phyloP scores from a whole-genome alignment of 345 rosid genomes.

The Noccaea bulbosa region DNA sequence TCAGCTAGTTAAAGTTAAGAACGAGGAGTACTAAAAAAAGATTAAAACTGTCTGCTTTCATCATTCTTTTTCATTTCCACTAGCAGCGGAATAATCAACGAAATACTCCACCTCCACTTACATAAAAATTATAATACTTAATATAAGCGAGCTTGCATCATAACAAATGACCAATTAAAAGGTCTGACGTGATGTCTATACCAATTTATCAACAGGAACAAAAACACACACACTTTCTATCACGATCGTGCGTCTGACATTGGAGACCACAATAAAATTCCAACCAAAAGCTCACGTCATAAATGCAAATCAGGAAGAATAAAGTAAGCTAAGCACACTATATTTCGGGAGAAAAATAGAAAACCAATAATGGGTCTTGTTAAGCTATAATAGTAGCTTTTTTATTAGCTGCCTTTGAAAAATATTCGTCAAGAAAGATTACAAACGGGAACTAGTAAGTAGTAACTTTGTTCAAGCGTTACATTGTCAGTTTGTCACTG shows the following conservation, averaged over 20 bases:
- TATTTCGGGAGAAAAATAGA: background rate
- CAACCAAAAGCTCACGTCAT: constrained; percentile 40
- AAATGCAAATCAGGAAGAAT: constrained; percentile 26
- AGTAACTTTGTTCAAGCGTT: constrained; percentile 3
- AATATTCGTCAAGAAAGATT: constrained; percentile 19
- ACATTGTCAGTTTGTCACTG: constrained; percentile 4
- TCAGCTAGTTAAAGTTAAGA: constrained; percentile 28
- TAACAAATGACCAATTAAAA: constrained; percentile 31
- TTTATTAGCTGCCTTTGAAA: constrained; percentile 7
- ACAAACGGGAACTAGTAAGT: constrained; percentile 24
- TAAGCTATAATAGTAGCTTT: constrained; percentile 28
- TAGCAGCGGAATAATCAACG: constrained; percentile 23
- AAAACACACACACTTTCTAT: constrained; percentile 8
- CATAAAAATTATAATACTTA: background rate
- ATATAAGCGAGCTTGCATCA: constrained; percentile 29
- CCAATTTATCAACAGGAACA: constrained; percentile 27
- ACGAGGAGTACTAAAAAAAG: background rate
- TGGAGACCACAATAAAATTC: constrained; percentile 26
- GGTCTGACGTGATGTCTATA: constrained; percentile 30
- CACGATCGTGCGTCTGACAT: constrained; percentile 42
- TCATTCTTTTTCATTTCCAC: constrained; percentile 30
- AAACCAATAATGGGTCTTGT: background rate
- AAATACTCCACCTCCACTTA: constrained; percentile 26
- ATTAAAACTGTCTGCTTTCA: background rate
- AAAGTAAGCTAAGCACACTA: background rate